Conservation (phyloP, 78 protist genomes). For the Isochrysis galbana region DNA sequence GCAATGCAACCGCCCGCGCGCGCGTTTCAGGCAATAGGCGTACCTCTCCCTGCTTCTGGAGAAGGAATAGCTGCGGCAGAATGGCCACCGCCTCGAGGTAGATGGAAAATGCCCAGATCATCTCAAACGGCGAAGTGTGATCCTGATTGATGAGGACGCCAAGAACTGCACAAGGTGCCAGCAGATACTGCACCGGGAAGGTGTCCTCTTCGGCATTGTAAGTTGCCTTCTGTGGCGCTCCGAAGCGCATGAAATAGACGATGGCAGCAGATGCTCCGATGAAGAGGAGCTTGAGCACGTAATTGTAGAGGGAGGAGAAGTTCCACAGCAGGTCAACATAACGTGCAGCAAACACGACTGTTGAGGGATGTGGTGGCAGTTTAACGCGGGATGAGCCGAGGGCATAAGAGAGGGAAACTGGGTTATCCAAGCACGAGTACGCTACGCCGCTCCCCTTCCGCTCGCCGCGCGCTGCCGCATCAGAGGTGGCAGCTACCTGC, state of each 20-base stretch:
- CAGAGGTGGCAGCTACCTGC: too few species aligned
- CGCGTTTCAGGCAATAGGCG: conserved; percentile 48
- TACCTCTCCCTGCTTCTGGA: conserved; percentile 74
- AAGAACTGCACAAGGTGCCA: conserved; percentile 66
- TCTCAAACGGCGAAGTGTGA: not conserved
- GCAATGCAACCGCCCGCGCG: not conserved
- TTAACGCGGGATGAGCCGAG: too few species aligned
- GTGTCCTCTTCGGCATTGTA: conserved; percentile 75
- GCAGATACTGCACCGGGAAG: conserved; percentile 64
- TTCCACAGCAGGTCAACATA: conserved; percentile 56
- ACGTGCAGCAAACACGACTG: conserved; percentile 37
- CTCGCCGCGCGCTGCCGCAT: too few species aligned
- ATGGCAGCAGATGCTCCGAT: conserved; percentile 25
- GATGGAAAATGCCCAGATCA: conserved; percentile 87
- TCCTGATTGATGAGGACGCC: conserved; percentile 64
- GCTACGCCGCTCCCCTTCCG: too few species aligned
- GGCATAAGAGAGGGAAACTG: too few species aligned
- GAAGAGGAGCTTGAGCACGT: conserved; percentile 38
- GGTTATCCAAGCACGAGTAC: too few species aligned
- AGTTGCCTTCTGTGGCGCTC: not conserved
- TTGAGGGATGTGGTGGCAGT: not conserved
- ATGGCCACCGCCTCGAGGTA: conserved; percentile 95
- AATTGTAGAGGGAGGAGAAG: conserved; percentile 51
- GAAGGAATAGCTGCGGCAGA: conserved; percentile 91
- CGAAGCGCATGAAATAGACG: not conserved